These are phyloP conservation scores for Paraphoma chrysanthemicola DNA, from an alignment of 2,329 filamentous ascomycete species.

Conservation along the genomic window DNA sequence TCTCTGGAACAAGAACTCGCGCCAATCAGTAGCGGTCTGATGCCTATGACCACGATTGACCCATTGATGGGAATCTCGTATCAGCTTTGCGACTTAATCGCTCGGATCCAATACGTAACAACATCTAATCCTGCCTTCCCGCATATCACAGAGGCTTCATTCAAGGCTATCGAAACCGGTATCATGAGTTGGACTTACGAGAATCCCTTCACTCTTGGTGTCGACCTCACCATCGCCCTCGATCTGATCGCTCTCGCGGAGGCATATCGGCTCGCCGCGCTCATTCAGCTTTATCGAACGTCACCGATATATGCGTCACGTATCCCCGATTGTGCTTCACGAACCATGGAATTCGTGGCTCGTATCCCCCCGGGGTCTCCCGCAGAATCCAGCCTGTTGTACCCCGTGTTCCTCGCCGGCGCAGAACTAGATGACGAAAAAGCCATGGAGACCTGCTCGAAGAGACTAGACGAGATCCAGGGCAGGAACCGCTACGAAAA, in stretches of 20 bases:
- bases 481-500: constrained; percentile 46
- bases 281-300: constrained; percentile 45
- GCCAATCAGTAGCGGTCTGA: constrained; percentile 21
- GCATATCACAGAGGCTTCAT: constrained; percentile 40
- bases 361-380: constrained; percentile 44
- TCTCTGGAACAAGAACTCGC: constrained; percentile 27
- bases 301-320: constrained; percentile 32
- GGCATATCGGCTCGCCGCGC: constrained; percentile 41
- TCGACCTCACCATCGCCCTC: constrained; percentile 40
- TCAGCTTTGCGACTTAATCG: constrained; percentile 42
- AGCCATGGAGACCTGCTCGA: constrained; percentile 38
- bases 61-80: constrained; percentile 47
- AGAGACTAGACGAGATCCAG: constrained; percentile 40
- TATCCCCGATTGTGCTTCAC: constrained; percentile 37
- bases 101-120: constrained; percentile 44
- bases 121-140: constrained; percentile 41
- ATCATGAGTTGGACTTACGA: constrained; percentile 44
- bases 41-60: constrained; percentile 40
- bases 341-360: constrained; percentile 44
- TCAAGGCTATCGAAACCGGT: constrained; percentile 38
- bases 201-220: constrained; percentile 35
- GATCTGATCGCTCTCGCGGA: constrained; percentile 46
- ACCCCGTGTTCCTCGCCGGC: constrained; percentile 46
- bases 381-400: constrained; percentile 43
- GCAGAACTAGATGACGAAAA: constrained; percentile 39